These are phyloP conservation scores for Amorphotheca resinae DNA, from an alignment of 495 filamentous ascomycete species.

Conservation along the genomic window DNA sequence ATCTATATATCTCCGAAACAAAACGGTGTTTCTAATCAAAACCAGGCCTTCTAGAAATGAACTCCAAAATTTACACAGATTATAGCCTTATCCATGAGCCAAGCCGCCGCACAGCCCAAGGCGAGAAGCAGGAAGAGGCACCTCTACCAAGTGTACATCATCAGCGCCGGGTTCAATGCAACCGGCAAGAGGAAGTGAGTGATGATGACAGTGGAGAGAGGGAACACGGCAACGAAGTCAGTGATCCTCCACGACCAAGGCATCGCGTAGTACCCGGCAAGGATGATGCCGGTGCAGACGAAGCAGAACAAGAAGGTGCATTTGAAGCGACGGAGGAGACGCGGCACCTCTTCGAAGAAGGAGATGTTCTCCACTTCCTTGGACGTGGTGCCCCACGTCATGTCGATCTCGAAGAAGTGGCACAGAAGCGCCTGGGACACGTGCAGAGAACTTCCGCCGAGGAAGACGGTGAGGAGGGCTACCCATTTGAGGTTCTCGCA, in stretches of 20 bases:
- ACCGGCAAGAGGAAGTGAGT: constrained; percentile 48
- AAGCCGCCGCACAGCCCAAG: too few relatives aligned
- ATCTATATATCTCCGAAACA: too few relatives aligned
- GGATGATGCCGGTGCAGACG: constrained; percentile 31
- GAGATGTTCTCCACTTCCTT: constrained; percentile 43
- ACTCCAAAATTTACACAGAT: too few relatives aligned
- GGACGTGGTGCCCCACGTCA: constrained; percentile 48
- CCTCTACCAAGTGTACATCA: constrained; percentile 51
- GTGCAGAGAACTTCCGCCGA: constrained; percentile 54
- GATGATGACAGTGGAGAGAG: constrained; percentile 38
- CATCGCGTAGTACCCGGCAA: constrained; percentile 30
- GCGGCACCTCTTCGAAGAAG: constrained; percentile 48
- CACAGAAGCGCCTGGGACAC: constrained; percentile 45
- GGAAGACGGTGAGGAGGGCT: constrained; percentile 47
- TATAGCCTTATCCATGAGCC: too few relatives aligned
- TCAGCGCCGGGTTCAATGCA: constrained; percentile 49
- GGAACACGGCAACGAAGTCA: constrained; percentile 45
- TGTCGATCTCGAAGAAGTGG: constrained; percentile 50
- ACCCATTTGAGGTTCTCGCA: constrained; percentile 53
- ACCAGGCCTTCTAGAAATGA: too few relatives aligned
- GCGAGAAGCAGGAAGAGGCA: too few relatives aligned
- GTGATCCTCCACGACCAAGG: constrained; percentile 44
- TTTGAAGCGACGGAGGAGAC: constrained; percentile 45
- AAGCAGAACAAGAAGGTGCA: constrained; percentile 45
- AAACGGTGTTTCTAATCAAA: too few relatives aligned